A percentile compares a stretch with the other conserved stretches of the same genome.
Evolutionary conservation across 208 protist species (phyloP).

Genomic region (Wallacemonas sp.): DNA sequence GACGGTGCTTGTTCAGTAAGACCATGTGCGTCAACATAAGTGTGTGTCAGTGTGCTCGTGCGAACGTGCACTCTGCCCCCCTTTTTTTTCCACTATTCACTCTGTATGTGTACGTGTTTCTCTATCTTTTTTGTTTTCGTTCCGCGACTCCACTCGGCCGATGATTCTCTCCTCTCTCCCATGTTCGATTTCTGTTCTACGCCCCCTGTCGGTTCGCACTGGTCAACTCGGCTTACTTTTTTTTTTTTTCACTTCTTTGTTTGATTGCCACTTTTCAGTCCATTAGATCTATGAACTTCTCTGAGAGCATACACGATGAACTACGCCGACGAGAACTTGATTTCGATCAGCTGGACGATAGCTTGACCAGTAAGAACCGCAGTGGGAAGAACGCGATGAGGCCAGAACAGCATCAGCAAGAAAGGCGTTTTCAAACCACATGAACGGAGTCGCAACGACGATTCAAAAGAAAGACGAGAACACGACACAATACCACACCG

Average conservation of each 20-base stretch:
- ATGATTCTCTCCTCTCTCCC: too few species aligned
- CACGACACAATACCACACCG: background rate
- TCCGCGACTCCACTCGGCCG: too few species aligned
- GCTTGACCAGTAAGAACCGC: background rate
- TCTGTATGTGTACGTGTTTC: background rate
- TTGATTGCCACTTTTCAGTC: too few species aligned
- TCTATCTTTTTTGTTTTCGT: background rate
- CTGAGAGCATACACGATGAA: slow-evolving; percentile 1
- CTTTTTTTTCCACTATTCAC: background rate
- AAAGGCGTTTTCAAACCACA: too few species aligned
- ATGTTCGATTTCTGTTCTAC: background rate
- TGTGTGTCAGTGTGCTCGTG: background rate
- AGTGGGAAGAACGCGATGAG: too few species aligned
- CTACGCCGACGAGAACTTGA: background rate
- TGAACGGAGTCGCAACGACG: background rate
- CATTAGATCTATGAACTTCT: background rate
- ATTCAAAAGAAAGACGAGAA: too few species aligned
- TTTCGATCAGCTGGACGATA: background rate
- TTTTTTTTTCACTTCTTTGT: background rate
- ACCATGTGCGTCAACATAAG: background rate
- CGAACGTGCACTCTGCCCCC: background rate
- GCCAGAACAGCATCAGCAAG: too few species aligned
- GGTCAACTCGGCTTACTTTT: background rate
- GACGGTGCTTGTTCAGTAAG: slow-evolving; percentile 2
- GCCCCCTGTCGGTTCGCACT: background rate